Percentiles rank a stretch among this genome's conserved stretches.
phyloP scores from a whole-genome alignment of 345 rosid genomes.

The Firmiana major region DNA sequence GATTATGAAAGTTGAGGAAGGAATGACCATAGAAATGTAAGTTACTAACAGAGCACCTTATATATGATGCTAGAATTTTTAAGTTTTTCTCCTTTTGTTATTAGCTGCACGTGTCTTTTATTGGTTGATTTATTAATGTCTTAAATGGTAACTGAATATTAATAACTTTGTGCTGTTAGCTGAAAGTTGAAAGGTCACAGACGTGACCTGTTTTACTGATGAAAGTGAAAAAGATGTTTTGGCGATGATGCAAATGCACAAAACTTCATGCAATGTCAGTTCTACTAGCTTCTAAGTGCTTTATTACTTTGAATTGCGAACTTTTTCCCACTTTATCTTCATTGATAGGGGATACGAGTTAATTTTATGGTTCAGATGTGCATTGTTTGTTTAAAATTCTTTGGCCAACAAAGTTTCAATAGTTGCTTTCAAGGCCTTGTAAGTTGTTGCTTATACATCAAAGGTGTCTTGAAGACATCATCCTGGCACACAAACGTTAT shows the following conservation, averaged over 20 bases:
- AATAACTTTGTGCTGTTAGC: neutral
- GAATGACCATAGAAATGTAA: conserved; percentile 96
- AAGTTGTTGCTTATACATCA: neutral
- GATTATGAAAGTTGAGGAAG: conserved; percentile 87
- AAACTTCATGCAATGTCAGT: neutral
- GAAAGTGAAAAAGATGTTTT: neutral
- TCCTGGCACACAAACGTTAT: neutral
- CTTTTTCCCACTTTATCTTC: neutral
- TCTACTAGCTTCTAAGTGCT: neutral
- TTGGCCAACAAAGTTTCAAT: neutral
- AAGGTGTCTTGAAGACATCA: neutral
- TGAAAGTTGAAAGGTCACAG: neutral
- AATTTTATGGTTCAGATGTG: neutral
- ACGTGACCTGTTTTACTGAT: neutral
- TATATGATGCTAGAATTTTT: neutral
- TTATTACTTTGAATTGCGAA: neutral
- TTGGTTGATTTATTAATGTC: neutral
- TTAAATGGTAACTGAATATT: neutral
- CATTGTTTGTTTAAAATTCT: neutral
- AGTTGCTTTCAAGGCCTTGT: neutral
- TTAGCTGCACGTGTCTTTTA: neutral
- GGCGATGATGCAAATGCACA: neutral
- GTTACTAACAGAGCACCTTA: conserved; percentile 19
- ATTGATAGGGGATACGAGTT: neutral
- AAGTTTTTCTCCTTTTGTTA: neutral